phyloP scores from a whole-genome alignment of 176 grass and related monocot species.

The Aegilops umbellulata region DNA sequence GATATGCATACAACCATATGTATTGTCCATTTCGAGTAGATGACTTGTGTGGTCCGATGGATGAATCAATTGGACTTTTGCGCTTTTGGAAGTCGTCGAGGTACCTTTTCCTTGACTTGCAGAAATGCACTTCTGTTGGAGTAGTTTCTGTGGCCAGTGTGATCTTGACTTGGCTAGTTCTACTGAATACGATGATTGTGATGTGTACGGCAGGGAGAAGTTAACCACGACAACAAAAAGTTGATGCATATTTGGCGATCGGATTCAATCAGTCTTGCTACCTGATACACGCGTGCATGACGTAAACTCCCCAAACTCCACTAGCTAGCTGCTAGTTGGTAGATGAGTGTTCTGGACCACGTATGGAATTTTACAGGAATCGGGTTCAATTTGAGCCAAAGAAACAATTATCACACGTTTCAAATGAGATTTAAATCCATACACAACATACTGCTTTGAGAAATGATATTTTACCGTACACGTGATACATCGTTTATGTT shows the following conservation, averaged over 20 bases:
- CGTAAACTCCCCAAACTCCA: constrained; percentile 10
- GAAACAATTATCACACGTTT: not conserved
- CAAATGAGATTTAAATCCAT: not conserved
- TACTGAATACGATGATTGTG: not conserved
- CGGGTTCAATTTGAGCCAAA: not conserved
- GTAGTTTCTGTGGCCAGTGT: not conserved
- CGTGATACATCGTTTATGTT: too few species aligned
- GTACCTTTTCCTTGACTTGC: constrained; percentile 15
- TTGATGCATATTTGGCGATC: not conserved
- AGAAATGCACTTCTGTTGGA: not conserved
- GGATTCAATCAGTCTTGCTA: not conserved
- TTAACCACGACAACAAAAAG: not conserved
- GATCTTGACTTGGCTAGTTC: not conserved
- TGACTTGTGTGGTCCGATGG: not conserved
- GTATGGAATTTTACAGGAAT: not conserved
- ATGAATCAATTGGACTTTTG: not conserved
- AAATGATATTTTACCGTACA: too few species aligned
- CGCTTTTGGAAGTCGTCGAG: constrained; percentile 18
- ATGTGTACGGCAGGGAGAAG: not conserved
- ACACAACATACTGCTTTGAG: too few species aligned
- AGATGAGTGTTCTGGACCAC: not conserved
- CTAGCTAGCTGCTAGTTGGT: not conserved
- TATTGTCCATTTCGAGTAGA: too few species aligned
- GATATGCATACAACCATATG: too few species aligned
- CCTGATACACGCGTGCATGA: not conserved